Conservation (phyloP, 176 grass and related monocot genomes). For the Carex scoparia region DNA sequence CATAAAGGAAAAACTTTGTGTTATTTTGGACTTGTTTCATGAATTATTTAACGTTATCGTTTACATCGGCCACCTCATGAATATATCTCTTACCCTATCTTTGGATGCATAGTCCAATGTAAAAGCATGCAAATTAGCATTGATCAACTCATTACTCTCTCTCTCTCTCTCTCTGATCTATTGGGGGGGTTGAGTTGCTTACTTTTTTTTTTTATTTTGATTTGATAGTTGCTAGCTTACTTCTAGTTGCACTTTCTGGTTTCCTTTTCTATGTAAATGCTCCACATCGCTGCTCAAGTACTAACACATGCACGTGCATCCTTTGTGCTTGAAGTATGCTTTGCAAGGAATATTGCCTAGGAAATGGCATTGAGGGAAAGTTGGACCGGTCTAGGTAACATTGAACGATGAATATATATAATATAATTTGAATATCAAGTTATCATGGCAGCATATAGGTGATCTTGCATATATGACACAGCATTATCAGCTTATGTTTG, state of each 20-base stretch:
- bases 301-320: constrained; percentile 2
- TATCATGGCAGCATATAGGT: not conserved
- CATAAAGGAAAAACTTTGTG: too few relatives aligned
- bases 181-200: not conserved
- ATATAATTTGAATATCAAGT: not conserved
- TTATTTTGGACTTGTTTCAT: not conserved
- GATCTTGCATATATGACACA: not conserved
- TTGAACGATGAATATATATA: not conserved
- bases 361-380: not conserved
- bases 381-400: not conserved
- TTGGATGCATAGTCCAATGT: not conserved
- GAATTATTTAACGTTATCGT: not conserved
- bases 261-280: constrained; percentile 13
- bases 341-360: not conserved
- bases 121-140: not conserved
- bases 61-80: not conserved
- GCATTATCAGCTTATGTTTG: not conserved
- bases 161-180: not conserved
- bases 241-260: constrained; percentile 1
- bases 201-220: too few relatives aligned
- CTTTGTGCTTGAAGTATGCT: not conserved
- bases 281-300: not conserved
- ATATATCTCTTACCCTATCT: not conserved
- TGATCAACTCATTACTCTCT: not conserved
- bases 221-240: not conserved